phyloP scores from a whole-genome alignment of 1,284 basidiomycete species.

The Cryptococcus sp. region DNA sequence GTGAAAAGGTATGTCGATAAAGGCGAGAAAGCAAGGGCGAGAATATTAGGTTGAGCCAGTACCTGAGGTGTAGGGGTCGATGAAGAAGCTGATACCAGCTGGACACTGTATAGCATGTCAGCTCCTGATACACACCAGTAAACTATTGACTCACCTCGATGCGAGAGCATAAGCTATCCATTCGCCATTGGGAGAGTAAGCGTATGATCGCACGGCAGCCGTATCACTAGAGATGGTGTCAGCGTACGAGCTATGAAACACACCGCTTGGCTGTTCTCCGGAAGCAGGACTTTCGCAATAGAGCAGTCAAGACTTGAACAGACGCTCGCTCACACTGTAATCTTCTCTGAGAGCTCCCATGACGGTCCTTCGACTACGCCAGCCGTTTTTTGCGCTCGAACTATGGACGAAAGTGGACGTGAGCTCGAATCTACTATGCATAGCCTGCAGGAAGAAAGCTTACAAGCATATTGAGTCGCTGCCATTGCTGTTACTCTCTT shows the following conservation, averaged over 20 bases:
- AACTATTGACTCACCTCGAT: constrained; percentile 22
- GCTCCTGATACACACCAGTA: background rate
- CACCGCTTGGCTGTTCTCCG: background rate
- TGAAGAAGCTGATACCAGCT: constrained; percentile 35
- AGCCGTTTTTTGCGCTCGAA: constrained; percentile 89
- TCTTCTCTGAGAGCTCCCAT: constrained; percentile 68
- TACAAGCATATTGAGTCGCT: constrained; percentile 61
- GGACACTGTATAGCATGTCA: constrained; percentile 30
- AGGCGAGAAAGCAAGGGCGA: constrained; percentile 89
- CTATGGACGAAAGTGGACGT: constrained; percentile 52
- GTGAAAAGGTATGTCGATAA: constrained; percentile 88
- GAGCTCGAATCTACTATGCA: background rate
- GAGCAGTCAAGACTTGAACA: background rate
- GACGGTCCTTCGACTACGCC: constrained; percentile 82
- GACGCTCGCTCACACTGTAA: constrained; percentile 57
- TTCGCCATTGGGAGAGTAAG: constrained; percentile 85
- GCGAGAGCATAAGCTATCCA: constrained; percentile 82
- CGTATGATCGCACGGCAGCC: constrained; percentile 63
- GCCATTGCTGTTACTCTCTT: constrained; percentile 3
- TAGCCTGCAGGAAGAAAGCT: constrained; percentile 49
- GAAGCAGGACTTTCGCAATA: background rate
- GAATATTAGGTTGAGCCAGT: constrained; percentile 63
- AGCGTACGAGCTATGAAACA: background rate
- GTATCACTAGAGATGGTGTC: constrained; percentile 56
- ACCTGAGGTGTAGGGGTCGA: constrained; percentile 26